Percentiles rank a stretch among this genome's conserved stretches.
These are phyloP conservation scores for Cyberlindnera nakhonratchasimensis DNA, from an alignment of 805 yeast species.

Conservation along the genomic window DNA sequence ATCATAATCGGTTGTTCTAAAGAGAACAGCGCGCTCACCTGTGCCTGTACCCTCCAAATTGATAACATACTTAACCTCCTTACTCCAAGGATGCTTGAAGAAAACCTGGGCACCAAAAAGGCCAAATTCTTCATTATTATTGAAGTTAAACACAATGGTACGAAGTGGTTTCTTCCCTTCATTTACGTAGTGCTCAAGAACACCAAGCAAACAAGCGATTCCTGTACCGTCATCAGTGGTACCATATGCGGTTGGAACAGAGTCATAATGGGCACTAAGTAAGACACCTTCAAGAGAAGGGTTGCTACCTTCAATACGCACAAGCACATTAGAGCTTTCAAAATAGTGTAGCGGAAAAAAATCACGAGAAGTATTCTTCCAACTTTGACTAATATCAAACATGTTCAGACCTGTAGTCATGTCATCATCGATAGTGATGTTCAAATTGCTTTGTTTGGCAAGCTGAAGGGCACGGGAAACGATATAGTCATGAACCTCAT, in stretches of 20 bases:
- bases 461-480: slow-evolving; percentile 38
- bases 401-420: slow-evolving; percentile 37
- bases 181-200: slow-evolving; percentile 47
- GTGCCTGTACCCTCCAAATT: slow-evolving; percentile 93
- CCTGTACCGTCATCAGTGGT: slow-evolving; percentile 94
- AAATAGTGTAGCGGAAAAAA: slow-evolving; percentile 59
- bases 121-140: slow-evolving; percentile 88
- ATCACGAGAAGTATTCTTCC: slow-evolving; percentile 35
- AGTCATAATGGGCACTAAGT: slow-evolving; percentile 83
- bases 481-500: slow-evolving; percentile 68
- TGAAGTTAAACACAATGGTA: slow-evolving; percentile 78
- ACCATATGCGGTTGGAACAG: slow-evolving; percentile 84
- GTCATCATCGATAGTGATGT: slow-evolving; percentile 37
- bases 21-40: slow-evolving; percentile 70
- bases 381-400: slow-evolving; percentile 49
- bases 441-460: slow-evolving; percentile 24
- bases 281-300: slow-evolving; percentile 60
- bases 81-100: slow-evolving; percentile 68
- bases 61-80: slow-evolving; percentile 57
- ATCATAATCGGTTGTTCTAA: slow-evolving; percentile 79
- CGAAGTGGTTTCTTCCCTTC: slow-evolving; percentile 54
- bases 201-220: slow-evolving; percentile 72
- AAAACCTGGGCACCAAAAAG: slow-evolving; percentile 77
- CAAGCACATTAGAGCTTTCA: slow-evolving; percentile 80
- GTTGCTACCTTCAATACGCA: slow-evolving; percentile 64